Conservation (phyloP, 2,329 filamentous ascomycete genomes). For the Talaromyces piceae region DNA sequence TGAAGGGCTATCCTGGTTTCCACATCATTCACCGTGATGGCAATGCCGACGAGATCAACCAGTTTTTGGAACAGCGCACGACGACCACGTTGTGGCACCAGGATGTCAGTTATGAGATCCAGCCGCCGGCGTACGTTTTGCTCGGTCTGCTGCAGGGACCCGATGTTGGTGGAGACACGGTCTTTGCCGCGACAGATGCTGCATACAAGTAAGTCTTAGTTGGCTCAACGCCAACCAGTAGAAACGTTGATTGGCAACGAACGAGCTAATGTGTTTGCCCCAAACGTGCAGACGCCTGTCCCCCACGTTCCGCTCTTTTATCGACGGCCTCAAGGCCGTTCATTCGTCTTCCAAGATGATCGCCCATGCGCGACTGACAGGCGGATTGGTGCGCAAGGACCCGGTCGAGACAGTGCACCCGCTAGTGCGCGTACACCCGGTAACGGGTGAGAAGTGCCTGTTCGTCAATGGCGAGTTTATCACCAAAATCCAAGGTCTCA, state of each 20-base stretch:
- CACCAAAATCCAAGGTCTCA: slow-evolving; percentile 41
- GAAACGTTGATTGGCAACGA: neutral
- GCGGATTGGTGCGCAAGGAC: slow-evolving; percentile 38
- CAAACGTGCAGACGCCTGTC: slow-evolving; percentile 32
- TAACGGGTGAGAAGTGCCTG: slow-evolving; percentile 42
- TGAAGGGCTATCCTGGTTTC: slow-evolving; percentile 37
- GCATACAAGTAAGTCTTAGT: slow-evolving; percentile 34
- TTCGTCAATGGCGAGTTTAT: slow-evolving; percentile 46
- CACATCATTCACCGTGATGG: slow-evolving; percentile 42
- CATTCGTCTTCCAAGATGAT: slow-evolving; percentile 41
- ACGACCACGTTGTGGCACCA: slow-evolving; percentile 45
- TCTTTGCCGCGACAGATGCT: slow-evolving; percentile 39
- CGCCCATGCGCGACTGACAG: slow-evolving; percentile 33
- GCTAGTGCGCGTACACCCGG: slow-evolving; percentile 41
- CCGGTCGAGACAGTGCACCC: slow-evolving; percentile 40
- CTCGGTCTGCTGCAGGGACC: slow-evolving; percentile 44
- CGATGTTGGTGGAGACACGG: slow-evolving; percentile 44
- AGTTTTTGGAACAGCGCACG: slow-evolving; percentile 36
- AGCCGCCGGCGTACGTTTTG: slow-evolving; percentile 42
- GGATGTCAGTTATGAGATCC: slow-evolving; percentile 43
- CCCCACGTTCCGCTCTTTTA: slow-evolving; percentile 41
- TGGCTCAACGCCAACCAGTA: neutral
- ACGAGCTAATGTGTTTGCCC: slow-evolving; percentile 1
- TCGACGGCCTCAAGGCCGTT: slow-evolving; percentile 28
- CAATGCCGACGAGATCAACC: slow-evolving; percentile 36